Evolutionary conservation across 768 basidiomycete species (phyloP).

Genomic region (Amanita fuliginea): DNA sequence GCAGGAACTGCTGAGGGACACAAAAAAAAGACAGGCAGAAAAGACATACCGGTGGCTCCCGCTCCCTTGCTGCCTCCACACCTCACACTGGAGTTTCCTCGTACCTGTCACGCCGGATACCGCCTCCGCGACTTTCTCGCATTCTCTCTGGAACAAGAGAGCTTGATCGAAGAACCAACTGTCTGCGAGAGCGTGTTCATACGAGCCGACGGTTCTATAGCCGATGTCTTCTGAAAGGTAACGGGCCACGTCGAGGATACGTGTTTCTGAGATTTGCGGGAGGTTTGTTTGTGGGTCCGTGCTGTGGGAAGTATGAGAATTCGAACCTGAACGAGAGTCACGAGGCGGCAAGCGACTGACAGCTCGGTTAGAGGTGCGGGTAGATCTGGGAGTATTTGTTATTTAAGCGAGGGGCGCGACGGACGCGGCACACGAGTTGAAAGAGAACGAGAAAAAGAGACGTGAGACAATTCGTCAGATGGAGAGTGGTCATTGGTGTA

Average conservation of each 20-base stretch:
- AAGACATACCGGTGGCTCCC: constrained; percentile 65
- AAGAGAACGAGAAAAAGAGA: neutral
- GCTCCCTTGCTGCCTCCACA: constrained; percentile 84
- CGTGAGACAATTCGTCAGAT: neutral
- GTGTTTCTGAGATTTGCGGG: constrained; percentile 63
- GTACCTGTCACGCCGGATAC: constrained; percentile 17
- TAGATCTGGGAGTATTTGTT: constrained; percentile 26
- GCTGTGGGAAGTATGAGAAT: constrained; percentile 12
- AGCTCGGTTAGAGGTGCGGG: constrained; percentile 43
- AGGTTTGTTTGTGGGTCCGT: constrained; percentile 40
- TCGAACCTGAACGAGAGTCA: too few relatives aligned
- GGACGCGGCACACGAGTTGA: neutral
- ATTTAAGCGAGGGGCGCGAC: neutral
- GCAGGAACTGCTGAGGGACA: neutral
- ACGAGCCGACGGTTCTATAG: constrained; percentile 84
- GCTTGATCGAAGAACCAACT: constrained; percentile 70
- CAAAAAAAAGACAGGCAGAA: neutral
- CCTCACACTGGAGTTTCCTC: constrained; percentile 76
- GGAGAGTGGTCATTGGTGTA: neutral
- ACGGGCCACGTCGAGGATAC: constrained; percentile 51
- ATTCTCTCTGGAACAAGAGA: constrained; percentile 45
- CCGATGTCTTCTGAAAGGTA: constrained; percentile 80
- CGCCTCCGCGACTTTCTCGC: constrained; percentile 37
- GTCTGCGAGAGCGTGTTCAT: constrained; percentile 80
- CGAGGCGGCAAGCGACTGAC: constrained; percentile 24